phyloP scores from a whole-genome alignment of 345 rosid genomes.

The Mallotus nudiflorus region DNA sequence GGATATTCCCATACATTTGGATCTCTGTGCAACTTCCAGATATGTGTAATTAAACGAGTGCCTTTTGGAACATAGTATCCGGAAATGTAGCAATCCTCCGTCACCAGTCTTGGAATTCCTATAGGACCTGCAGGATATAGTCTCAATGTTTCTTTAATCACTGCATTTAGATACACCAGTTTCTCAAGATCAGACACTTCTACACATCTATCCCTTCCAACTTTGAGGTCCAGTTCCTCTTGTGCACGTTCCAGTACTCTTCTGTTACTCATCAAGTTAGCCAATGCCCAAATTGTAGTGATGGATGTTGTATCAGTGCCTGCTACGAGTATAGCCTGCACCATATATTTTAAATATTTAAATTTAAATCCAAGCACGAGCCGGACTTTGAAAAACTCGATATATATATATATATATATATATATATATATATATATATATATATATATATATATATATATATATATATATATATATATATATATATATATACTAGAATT shows the following conservation, averaged over 20 bases:
- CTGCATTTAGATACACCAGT: constrained; percentile 29
- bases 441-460: too few species aligned
- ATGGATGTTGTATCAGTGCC: constrained; percentile 43
- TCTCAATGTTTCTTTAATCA: too few species aligned
- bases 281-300: constrained; percentile 40
- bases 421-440: too few species aligned
- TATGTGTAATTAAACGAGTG: constrained; percentile 16
- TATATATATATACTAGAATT: not conserved
- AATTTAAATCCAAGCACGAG: not conserved
- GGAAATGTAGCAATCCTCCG: not conserved
- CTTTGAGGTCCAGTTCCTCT: constrained; percentile 35
- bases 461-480: not conserved
- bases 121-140: constrained; percentile 21
- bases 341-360: too few species aligned
- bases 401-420: too few species aligned
- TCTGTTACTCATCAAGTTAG: constrained; percentile 38
- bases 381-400: not conserved
- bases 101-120: constrained; percentile 14
- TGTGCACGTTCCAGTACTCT: constrained; percentile 32
- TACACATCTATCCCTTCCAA: constrained; percentile 33
- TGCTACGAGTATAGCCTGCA: constrained; percentile 48
- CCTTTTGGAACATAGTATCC: constrained; percentile 22
- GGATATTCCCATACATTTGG: constrained; percentile 28
- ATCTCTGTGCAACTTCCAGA: constrained; percentile 27
- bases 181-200: constrained; percentile 42